Percentiles rank a stretch among this genome's conserved stretches.
phyloP scores from a whole-genome alignment of 768 basidiomycete genomes.

The Porphyrellus cyaneotinctus region DNA sequence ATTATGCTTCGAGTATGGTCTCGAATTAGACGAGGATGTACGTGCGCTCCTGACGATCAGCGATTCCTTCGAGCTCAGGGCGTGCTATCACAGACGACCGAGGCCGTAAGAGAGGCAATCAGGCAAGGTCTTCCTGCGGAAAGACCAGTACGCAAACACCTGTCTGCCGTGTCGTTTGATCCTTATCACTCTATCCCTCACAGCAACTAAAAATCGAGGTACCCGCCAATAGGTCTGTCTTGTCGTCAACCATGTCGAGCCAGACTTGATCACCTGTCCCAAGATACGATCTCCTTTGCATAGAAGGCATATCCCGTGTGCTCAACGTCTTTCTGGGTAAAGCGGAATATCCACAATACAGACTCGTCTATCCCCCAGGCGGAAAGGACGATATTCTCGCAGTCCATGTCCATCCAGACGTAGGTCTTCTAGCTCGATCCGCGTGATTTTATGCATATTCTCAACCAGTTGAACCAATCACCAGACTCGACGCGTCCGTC shows the following conservation, averaged over 20 bases:
- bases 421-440: constrained; percentile 30
- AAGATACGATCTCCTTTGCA: constrained; percentile 96
- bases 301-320: constrained; percentile 90
- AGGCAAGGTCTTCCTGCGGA: constrained; percentile 84
- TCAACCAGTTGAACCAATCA: neutral
- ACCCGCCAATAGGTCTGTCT: constrained; percentile 84
- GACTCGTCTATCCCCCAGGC: constrained; percentile 63
- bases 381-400: constrained; percentile 65
- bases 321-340: constrained; percentile 79
- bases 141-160: constrained; percentile 57
- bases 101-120: constrained; percentile 75
- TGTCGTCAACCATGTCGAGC: neutral
- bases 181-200: constrained; percentile 9
- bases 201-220: constrained; percentile 99
- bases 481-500: constrained; percentile 79
- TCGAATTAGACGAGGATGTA: constrained; percentile 98
- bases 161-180: neutral
- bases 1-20: constrained; percentile 94
- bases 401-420: constrained; percentile 69
- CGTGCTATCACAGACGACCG: constrained; percentile 65
- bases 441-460: neutral
- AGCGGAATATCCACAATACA: constrained; percentile 65
- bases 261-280: constrained; percentile 4
- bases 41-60: constrained; percentile 25
- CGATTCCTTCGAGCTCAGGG: neutral